A percentile compares a stretch with the other conserved stretches of the same genome.
These are phyloP conservation scores for Macrophomina tecta DNA, from an alignment of 2,329 filamentous ascomycete species.

Conservation along the genomic window DNA sequence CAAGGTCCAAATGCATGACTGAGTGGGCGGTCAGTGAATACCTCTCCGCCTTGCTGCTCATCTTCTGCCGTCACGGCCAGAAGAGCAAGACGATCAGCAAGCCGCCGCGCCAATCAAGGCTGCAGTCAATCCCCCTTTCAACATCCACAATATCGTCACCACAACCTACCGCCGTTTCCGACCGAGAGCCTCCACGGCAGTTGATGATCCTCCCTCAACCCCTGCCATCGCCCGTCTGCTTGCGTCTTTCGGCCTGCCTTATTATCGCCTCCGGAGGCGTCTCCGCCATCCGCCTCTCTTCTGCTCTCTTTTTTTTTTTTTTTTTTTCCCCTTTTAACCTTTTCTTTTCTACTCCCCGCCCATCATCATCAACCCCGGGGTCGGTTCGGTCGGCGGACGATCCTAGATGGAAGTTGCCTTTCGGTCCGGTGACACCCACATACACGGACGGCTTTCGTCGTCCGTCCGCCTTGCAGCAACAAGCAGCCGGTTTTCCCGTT, in stretches of 20 bases:
- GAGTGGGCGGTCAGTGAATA: too few relatives aligned
- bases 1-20: too few relatives aligned
- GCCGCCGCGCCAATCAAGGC: neutral
- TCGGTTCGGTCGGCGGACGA: neutral
- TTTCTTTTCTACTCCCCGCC: too few relatives aligned
- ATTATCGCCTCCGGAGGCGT: neutral
- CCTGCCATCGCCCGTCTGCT: conserved; percentile 6
- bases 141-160: too few relatives aligned
- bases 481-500: neutral
- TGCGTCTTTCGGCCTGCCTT: neutral
- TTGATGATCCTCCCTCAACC: neutral
- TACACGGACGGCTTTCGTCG: too few relatives aligned
- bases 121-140: neutral
- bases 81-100: neutral
- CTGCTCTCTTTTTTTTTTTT: too few relatives aligned
- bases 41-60: neutral
- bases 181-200: neutral
- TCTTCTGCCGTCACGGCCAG: neutral
- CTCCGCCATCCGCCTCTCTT: neutral
- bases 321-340: too few relatives aligned
- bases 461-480: too few relatives aligned
- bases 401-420: conserved; percentile 10
- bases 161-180: neutral
- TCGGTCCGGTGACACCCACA: conserved; percentile 3
- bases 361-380: too few relatives aligned